Evolutionary conservation across 345 rosid species (phyloP).

Genomic region (Salix dunnii): DNA sequence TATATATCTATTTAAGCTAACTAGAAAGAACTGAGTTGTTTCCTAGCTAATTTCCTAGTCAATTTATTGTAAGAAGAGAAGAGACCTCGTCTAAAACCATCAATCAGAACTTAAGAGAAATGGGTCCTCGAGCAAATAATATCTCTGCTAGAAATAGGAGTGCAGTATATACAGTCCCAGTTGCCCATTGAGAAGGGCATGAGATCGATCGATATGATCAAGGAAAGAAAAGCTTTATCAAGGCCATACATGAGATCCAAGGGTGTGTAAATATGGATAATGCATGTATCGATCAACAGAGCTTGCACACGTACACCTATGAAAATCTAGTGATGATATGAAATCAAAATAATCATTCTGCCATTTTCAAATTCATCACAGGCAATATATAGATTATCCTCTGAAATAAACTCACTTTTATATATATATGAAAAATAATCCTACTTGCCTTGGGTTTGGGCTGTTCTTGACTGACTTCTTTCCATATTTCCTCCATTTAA

Average conservation of each 20-base stretch:
- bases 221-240: not conserved
- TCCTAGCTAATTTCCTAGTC: not conserved
- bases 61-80: not conserved
- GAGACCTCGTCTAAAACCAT: not conserved
- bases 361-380: too few relatives aligned
- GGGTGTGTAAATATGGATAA: not conserved
- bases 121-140: not conserved
- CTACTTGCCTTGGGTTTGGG: slow-evolving; percentile 70
- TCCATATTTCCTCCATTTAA: slow-evolving; percentile 91
- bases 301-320: not conserved
- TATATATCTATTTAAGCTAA: too few relatives aligned
- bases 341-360: not conserved
- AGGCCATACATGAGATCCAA: not conserved
- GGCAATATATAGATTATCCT: not conserved
- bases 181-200: not conserved
- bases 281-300: too few relatives aligned
- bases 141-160: too few relatives aligned
- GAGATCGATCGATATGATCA: too few relatives aligned
- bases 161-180: too few relatives aligned
- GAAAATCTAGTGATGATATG: not conserved
- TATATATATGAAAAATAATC: not conserved
- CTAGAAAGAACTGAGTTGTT: too few relatives aligned
- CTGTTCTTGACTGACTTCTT: slow-evolving; percentile 86
- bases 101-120: not conserved
- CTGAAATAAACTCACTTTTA: not conserved